Base-by-base conservation (phyloP, 1,284 basidiomycete species). In the Amylostereum areolatum region DNA sequence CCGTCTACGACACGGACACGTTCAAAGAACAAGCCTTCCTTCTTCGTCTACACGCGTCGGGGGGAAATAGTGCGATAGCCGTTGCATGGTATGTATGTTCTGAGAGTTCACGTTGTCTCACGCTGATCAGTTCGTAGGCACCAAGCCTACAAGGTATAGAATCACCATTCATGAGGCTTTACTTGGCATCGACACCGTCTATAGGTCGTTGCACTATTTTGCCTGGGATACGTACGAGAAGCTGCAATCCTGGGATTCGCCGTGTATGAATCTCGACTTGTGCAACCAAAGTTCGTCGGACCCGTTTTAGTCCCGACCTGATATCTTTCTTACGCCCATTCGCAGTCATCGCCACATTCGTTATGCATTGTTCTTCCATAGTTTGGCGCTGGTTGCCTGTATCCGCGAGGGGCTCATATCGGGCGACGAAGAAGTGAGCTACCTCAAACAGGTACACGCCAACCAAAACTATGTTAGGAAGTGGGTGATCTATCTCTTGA, bases 291-390 rank as follows among this genome's bases (percentile, higher is more conserved):
- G 83, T 84, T 59, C 50, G 73, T 55, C 25, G 18, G 18, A 18
- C 18, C 18, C 18, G 18, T 18, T 18, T 18, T 18, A 18, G 30
- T 43, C 27, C 41, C 10, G 24, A 4, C 43, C 2, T 40, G 5
- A 39, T 33, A n/a, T 6, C 31, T 43, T 35, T 30, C 34, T 46
- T 27, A 30, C 52, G 30, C 52, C 35, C 27, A 32, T 32, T 41
- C 35, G 6, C 44, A 85, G 83, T 58, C 82, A 85, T 64, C 70
- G 83, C 35, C 82, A 83, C 58, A 74, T 77, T 37, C 82, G 83
- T 42, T 85, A 79, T 60, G 73, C 72, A 0, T 65, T 84, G 2
- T 85, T 85, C 63, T 85, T 83, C 61, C 84, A 86, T 56, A 80
- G 72, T 55, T 66, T 86, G 29, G 75, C 83, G 0, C 64, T 86